phyloP scores from a whole-genome alignment of 2,329 filamentous ascomycete genomes.

The Calonectria honghensis region DNA sequence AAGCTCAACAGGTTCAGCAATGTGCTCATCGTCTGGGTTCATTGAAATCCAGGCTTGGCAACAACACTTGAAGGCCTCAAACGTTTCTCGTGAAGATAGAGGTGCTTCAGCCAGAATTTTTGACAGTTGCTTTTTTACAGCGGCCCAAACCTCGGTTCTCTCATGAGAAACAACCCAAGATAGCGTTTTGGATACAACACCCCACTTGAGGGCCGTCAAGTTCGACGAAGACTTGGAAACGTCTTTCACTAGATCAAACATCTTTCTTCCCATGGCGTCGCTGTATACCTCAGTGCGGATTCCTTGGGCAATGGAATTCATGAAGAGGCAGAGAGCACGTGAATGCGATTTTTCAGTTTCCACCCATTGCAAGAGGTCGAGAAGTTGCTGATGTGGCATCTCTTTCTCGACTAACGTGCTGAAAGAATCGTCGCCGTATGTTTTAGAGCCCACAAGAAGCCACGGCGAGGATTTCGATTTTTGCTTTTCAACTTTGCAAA shows the following conservation, averaged over 20 bases:
- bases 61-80: constrained; percentile 65
- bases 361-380: constrained; percentile 66
- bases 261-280: constrained; percentile 63
- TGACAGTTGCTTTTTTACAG: constrained; percentile 57
- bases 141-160: constrained; percentile 58
- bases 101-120: constrained; percentile 59
- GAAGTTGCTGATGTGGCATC: constrained; percentile 66
- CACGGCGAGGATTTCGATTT: constrained; percentile 58
- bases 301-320: constrained; percentile 65
- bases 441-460: constrained; percentile 54
- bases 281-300: constrained; percentile 64
- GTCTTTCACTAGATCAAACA: constrained; percentile 61
- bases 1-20: constrained; percentile 56
- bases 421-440: constrained; percentile 44
- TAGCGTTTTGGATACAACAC: constrained; percentile 60
- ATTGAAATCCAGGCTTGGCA: constrained; percentile 62
- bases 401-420: constrained; percentile 63
- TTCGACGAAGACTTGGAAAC: constrained; percentile 56
- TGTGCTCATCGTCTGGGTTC: constrained; percentile 59
- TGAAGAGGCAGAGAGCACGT: constrained; percentile 63
- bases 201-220: constrained; percentile 63
- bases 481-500: constrained; percentile 60
- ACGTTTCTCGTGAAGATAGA: constrained; percentile 60
- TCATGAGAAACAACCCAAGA: constrained; percentile 59
- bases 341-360: constrained; percentile 57